A percentile compares a stretch with the other conserved stretches of the same genome.
These are phyloP conservation scores for Cordyceps cicadae DNA, from an alignment of 2,329 filamentous ascomycete species.

Conservation along the genomic window DNA sequence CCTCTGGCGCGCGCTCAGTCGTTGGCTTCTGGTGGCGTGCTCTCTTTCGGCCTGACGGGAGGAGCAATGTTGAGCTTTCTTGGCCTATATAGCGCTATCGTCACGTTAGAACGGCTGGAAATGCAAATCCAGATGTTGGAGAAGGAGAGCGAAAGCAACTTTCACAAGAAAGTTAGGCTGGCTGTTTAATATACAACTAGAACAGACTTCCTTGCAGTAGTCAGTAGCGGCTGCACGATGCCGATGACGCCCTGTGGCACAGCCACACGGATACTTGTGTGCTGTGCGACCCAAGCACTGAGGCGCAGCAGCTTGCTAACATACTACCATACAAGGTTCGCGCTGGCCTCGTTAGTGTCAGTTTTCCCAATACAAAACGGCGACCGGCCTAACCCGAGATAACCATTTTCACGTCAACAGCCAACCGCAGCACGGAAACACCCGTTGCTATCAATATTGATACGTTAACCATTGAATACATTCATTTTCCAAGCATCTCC, in stretches of 20 bases:
- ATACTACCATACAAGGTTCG: not conserved
- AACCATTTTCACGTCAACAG: not conserved
- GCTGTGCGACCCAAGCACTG: not conserved
- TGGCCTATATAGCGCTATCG: not conserved
- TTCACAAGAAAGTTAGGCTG: not conserved
- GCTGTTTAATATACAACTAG: not conserved
- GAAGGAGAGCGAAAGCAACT: not conserved
- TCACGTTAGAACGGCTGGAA: not conserved
- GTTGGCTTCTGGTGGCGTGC: not conserved
- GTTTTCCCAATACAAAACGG: not conserved
- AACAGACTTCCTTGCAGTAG: not conserved
- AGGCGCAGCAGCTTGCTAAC: not conserved
- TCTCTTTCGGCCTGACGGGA: not conserved
- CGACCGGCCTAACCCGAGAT: not conserved
- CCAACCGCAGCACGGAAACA: not conserved
- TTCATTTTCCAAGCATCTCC: not conserved
- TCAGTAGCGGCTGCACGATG: not conserved
- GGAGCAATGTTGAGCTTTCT: not conserved
- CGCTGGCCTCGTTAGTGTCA: not conserved
- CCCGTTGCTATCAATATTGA: conserved; percentile 4
- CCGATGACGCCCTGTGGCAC: not conserved
- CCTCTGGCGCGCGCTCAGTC: not conserved
- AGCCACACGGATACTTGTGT: not conserved
- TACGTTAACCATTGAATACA: not conserved
- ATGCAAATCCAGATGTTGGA: not conserved